Percentiles rank a stretch among this genome's conserved stretches.
Conservation (phyloP, 2,329 filamentous ascomycete species). For the Fusarium hostae region DNA sequence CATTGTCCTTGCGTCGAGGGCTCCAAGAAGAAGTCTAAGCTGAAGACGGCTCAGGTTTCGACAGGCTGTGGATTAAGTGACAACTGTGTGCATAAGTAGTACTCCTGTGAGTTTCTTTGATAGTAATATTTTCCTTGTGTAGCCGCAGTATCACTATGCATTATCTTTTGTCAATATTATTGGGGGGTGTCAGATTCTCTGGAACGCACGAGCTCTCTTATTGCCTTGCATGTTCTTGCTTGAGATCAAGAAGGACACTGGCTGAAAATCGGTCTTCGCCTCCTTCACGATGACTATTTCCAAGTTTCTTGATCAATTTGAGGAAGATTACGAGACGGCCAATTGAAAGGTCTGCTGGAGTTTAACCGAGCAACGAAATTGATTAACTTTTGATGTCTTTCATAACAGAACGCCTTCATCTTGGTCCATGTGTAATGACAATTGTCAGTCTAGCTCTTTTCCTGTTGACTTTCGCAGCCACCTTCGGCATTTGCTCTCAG, state of each 20-base stretch:
- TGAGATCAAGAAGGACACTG: rapidly evolving
- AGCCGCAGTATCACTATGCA: rapidly evolving
- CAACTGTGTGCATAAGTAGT: background rate
- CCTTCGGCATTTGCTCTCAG: rapidly evolving
- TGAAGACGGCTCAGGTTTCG: background rate
- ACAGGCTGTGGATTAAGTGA: background rate
- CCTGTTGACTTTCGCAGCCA: background rate
- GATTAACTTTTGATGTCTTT: background rate
- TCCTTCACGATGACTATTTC: rapidly evolving
- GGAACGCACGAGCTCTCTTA: no score
- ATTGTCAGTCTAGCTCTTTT: background rate
- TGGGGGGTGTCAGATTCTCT: no score
- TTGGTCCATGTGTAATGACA: no score
- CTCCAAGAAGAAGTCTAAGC: background rate
- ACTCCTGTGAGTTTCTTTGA: rapidly evolving
- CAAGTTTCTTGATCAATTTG: no score
- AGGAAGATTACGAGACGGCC: background rate
- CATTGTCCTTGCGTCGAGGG: background rate
- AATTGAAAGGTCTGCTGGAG: background rate
- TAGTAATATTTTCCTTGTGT: background rate
- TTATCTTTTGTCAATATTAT: rapidly evolving
- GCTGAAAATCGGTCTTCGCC: rapidly evolving
- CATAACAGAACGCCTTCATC: rapidly evolving
- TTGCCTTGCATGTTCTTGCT: background rate
- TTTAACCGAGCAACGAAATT: background rate